Conservation (phyloP, 495 filamentous ascomycete genomes). For the Staphylotrichum tortipilum region DNA sequence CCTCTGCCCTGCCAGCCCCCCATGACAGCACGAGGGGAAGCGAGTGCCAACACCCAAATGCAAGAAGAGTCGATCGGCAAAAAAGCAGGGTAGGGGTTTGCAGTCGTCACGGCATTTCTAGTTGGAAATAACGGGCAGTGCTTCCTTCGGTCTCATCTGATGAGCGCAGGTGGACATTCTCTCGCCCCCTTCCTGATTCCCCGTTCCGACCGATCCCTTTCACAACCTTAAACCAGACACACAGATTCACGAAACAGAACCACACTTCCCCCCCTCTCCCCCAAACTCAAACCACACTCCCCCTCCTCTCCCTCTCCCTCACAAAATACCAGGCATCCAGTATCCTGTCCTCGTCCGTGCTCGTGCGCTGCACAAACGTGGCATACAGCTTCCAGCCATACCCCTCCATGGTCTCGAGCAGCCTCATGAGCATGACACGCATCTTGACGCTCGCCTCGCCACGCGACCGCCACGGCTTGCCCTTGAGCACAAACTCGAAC, state of each 20-base stretch:
- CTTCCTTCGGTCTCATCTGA: too few relatives aligned
- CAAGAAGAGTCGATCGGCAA: too few relatives aligned
- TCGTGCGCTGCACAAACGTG: conserved; percentile 11
- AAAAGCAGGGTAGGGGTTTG: too few relatives aligned
- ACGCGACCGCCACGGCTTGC: conserved; percentile 8
- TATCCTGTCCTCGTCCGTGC: conserved; percentile 12
- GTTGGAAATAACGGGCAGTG: too few relatives aligned
- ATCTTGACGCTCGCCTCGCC: conserved; percentile 6
- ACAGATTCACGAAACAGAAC: neutral
- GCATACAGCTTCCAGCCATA: conserved; percentile 12
- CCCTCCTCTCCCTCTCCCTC: neutral
- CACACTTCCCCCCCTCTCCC: neutral
- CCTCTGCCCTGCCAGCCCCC: too few relatives aligned
- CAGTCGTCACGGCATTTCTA: too few relatives aligned
- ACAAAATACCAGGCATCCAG: conserved; percentile 16
- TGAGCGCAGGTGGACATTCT: too few relatives aligned
- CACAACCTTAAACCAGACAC: too few relatives aligned
- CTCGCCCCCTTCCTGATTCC: too few relatives aligned
- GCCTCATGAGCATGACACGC: conserved; percentile 9
- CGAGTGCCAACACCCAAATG: too few relatives aligned
- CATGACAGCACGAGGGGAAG: too few relatives aligned
- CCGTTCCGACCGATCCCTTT: too few relatives aligned
- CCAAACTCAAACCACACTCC: neutral
- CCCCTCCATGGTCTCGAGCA: conserved; percentile 12
- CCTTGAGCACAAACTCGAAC: conserved; percentile 14